Evolutionary conservation across 305 asterid genomes (phyloP), one percentile per base, ranked within the genome.

Genomic region (Fraxinus platypoda): DNA sequence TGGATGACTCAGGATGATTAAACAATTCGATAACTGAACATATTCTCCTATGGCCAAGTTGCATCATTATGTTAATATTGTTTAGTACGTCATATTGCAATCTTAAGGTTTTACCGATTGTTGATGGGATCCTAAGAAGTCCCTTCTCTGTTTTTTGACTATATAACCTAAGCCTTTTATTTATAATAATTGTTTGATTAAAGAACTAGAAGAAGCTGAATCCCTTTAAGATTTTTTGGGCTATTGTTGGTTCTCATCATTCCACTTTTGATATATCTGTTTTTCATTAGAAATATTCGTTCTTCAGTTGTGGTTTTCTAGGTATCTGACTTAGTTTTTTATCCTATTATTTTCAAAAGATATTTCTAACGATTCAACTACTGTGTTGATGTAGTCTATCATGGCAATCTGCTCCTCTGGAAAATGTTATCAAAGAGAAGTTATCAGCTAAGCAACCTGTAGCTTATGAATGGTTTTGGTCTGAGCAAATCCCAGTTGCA

Each of bases 391-490:
- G 89, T 80, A 97, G 99, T 88, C 84, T 97, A 72, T 90, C 90
- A 70, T 86, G 97, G 83, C 98, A 86, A 84, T 90, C 94, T 84
- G 93, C 97, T 87, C 94, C 98, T 15, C 87, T 95, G 92, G 99
- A 97, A 91, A 87, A 86, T 83, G 88, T 88, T 81, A 95, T 94
- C 75, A 90, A 88, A 82, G 97, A 95, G 17, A 93, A 91, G 89
- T 85, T 97, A 84, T 88, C 88, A 81, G 88, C 93, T 79, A 93
- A 93, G 88, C 95, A 87, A 74, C 97, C 98, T 84, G 96, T 89
- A 83, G 89, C 86, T 78, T 90, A 80, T 84, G 97, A 95, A 62
- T 95, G 98, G 97, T 95, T 94, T 86, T 94, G 97, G 96, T 91
- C 96, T 74, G 93, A 93, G 88, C 97, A 92, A 91, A 87, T 93